Percentiles rank a stretch among this genome's conserved stretches.
phyloP scores from a whole-genome alignment of 305 asterid genomes.

The Fraxinus albicans region DNA sequence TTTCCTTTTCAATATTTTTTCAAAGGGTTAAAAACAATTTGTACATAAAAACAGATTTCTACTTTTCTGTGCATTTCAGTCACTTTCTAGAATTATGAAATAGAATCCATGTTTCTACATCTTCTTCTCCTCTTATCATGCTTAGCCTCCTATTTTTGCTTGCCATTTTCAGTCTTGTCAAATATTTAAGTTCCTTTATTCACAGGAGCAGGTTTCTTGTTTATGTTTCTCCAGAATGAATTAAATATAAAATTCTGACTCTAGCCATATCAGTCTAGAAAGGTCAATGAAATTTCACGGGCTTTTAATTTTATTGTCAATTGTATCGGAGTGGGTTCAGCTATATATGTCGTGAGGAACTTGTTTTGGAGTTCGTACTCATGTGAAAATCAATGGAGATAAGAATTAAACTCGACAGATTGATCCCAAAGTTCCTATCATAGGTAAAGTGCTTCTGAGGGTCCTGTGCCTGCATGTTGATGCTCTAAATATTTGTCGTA shows the following conservation, averaged over 20 bases:
- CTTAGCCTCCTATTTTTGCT: neutral
- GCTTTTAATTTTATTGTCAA: neutral
- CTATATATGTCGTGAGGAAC: neutral
- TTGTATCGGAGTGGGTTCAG: neutral
- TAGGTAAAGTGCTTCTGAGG: neutral
- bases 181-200: neutral
- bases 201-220: neutral
- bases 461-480: neutral
- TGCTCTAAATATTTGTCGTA: neutral
- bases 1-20: neutral
- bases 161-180: neutral
- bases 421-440: neutral
- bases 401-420: neutral
- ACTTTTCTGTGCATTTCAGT: neutral
- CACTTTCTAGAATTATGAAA: neutral
- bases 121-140: neutral
- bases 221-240: neutral
- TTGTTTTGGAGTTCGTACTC: neutral
- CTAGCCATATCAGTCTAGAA: neutral
- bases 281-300: neutral
- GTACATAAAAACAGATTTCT: neutral
- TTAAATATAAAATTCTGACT: neutral
- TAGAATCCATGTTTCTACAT: constrained; percentile 4
- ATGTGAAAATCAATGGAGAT: neutral
- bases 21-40: neutral